Conservation (phyloP, 2,329 filamentous ascomycete species). For the Lachnellula hyalina region DNA sequence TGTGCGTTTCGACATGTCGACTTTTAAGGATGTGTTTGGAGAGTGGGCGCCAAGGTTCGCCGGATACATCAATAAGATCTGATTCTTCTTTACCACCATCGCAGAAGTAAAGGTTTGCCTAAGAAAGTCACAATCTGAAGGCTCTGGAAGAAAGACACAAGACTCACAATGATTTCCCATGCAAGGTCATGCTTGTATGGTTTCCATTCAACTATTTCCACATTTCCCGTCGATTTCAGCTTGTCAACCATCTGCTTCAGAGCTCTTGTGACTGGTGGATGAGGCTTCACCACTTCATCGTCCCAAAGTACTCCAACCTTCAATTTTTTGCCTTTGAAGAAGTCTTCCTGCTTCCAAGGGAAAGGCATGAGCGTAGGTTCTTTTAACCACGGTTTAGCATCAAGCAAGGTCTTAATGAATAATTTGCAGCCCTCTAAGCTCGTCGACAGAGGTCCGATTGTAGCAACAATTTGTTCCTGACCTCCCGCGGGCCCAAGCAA, state of each 20-base stretch:
- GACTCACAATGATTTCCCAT: slow-evolving; percentile 42
- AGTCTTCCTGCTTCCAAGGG: slow-evolving; percentile 41
- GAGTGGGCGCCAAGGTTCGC: slow-evolving; percentile 54
- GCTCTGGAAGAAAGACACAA: slow-evolving; percentile 4
- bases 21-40: slow-evolving; percentile 53
- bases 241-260: slow-evolving; percentile 49
- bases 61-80: slow-evolving; percentile 44
- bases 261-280: slow-evolving; percentile 54
- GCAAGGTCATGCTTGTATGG: slow-evolving; percentile 47
- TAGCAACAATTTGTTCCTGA: slow-evolving; percentile 37
- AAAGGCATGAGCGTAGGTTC: slow-evolving; percentile 49
- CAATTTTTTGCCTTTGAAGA: slow-evolving; percentile 38
- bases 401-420: slow-evolving; percentile 38
- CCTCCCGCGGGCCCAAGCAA: slow-evolving; percentile 20
- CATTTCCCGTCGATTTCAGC: slow-evolving; percentile 39
- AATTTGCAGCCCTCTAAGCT: slow-evolving; percentile 42
- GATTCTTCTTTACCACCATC: slow-evolving; percentile 54
- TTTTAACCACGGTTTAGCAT: slow-evolving; percentile 43
- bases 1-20: slow-evolving; percentile 38
- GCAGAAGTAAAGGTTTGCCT: slow-evolving; percentile 44
- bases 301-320: slow-evolving; percentile 57
- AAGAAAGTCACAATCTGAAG: background rate
- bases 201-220: slow-evolving; percentile 52
- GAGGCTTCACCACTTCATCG: slow-evolving; percentile 54
- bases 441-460: slow-evolving; percentile 50